Conservation (phyloP, 192 early-diverging fungal genomes). For the Mortierella hygrophila region DNA sequence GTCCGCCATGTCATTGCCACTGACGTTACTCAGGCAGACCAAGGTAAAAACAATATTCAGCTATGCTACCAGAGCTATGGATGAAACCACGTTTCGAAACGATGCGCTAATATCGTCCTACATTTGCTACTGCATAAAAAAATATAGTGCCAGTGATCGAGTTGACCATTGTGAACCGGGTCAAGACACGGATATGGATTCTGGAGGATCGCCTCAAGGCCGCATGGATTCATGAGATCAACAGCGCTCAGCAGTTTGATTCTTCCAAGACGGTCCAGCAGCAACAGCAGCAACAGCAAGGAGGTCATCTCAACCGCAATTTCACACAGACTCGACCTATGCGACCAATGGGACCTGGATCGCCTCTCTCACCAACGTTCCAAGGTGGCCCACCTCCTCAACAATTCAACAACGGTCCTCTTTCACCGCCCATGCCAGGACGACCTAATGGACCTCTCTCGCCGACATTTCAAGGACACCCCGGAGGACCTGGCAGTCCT, state of each 20-base stretch:
- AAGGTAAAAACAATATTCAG: slow-evolving; percentile 16
- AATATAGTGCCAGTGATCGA: slow-evolving; percentile 34
- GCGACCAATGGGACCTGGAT: slow-evolving; percentile 36
- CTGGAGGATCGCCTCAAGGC: slow-evolving; percentile 26
- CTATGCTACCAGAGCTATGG: background rate
- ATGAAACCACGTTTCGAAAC: background rate
- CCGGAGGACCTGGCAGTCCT: background rate
- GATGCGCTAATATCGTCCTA: background rate
- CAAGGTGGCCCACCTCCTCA: slow-evolving; percentile 26
- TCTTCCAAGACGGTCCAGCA: slow-evolving; percentile 17
- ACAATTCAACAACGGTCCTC: slow-evolving; percentile 15
- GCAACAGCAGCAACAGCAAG: slow-evolving; percentile 12
- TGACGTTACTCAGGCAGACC: slow-evolving; percentile 26
- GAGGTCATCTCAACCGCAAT: slow-evolving; percentile 22
- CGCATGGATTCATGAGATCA: slow-evolving; percentile 46
- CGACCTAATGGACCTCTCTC: slow-evolving; percentile 5
- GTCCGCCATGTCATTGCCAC: slow-evolving; percentile 55
- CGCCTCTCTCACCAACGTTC: slow-evolving; percentile 30
- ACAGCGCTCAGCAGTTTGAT: slow-evolving; percentile 36
- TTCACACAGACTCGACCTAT: slow-evolving; percentile 39
- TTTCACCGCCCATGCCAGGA: slow-evolving; percentile 26
- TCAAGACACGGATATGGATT: slow-evolving; percentile 37
- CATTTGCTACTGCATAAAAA: background rate
- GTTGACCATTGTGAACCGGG: slow-evolving; percentile 43
- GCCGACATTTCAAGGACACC: slow-evolving; percentile 6